Conservation (phyloP, 768 basidiomycete species). For the Xerocomus potaroensis region DNA sequence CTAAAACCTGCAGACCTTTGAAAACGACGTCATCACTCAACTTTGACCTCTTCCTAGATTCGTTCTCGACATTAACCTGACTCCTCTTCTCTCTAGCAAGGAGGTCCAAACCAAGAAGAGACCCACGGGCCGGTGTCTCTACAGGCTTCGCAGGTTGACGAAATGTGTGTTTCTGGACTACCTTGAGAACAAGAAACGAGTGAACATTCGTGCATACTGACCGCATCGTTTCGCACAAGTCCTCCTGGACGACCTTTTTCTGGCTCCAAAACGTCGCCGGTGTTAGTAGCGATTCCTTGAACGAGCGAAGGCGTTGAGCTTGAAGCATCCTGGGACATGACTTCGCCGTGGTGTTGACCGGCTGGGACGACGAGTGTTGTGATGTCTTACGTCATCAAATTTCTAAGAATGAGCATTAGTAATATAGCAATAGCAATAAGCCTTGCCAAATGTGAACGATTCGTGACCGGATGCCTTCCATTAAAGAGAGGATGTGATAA, state of each 20-base stretch:
- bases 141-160: constrained; percentile 66
- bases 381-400: too few species aligned
- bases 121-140: constrained; percentile 74
- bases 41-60: constrained; percentile 59
- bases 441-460: too few species aligned
- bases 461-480: too few species aligned
- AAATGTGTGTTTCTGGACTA: constrained; percentile 71
- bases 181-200: constrained; percentile 4
- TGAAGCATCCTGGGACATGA: too few species aligned
- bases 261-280: constrained; percentile 70
- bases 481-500: too few species aligned
- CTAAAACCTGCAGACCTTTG: constrained; percentile 60
- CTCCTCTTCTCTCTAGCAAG: constrained; percentile 86
- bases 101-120: constrained; percentile 81
- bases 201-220: constrained; percentile 25
- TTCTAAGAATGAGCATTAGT: too few species aligned
- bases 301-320: too few species aligned
- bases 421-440: too few species aligned
- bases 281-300: too few species aligned
- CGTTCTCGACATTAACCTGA: constrained; percentile 43
- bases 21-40: constrained; percentile 67
- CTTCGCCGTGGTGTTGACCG: too few species aligned
- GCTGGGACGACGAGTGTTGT: too few species aligned
- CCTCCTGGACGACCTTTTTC: constrained; percentile 77
- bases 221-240: constrained; percentile 62